Evolutionary conservation across 1,139 yeast genomes (phyloP), one percentile per base, ranked within the genome.

Genomic region (Entelexis sorbosivorans): DNA sequence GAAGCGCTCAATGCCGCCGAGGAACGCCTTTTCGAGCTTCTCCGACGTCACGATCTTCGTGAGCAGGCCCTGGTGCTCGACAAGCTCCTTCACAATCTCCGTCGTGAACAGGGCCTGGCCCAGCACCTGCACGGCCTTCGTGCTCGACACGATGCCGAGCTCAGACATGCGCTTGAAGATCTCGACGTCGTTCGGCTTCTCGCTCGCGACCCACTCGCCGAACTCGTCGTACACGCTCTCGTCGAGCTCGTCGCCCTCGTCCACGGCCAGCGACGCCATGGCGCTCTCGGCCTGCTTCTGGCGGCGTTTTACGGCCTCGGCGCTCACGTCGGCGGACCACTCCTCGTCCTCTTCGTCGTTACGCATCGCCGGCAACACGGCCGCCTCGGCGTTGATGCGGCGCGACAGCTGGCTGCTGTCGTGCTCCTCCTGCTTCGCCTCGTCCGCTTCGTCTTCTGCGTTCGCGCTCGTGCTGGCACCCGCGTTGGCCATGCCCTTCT

Each of bases 251-350:
- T 51, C 56, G 31, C 64, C 60, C 26, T 65, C 71, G 24, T 66
- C 72, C 46, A 67, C 69, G 20, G 64, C 66, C 44, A 78, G 68
- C 3, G 62, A 63, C n/a, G 66, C 68, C 57, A 71, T 61, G 35
- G 66, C 64, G 44, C 78, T 82, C 69, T 88, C 95, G 59, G 89
- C 75, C 65, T 84, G 94, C 63, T 80, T 74, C 52, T 95, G 96
- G 71, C 99, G 85, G 42, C 86, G 88, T 64, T 85, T 83, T 61
- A 93, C 87, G 51, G 98, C 98, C 69, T 88, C 98, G 66, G 85
- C 95, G 49, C 96, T 85, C 79, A 91, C 85, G 67, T 91, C 99
- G 49, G 89, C 96, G 20, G 97, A 88, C 98, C 98, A 91, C 59
- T 87, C 95, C 61, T 86, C 24, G 24, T 22, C 96, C 64, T 88